Conservation (phyloP, 768 basidiomycete species). For the Dacryopinax spathularia region DNA sequence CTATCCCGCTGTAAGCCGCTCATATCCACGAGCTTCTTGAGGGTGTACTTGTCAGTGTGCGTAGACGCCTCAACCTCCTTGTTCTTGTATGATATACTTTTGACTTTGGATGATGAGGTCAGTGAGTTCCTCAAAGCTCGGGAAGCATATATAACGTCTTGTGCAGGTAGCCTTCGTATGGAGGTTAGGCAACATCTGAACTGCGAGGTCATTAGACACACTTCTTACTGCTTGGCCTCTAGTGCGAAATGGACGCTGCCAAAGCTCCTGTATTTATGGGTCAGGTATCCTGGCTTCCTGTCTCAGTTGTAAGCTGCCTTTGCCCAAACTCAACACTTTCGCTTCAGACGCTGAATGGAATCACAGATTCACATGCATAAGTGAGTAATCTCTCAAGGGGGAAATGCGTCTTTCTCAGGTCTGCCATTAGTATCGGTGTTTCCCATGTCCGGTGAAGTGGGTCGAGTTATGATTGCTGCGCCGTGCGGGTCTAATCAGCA, state of each 20-base stretch:
- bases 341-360: no score
- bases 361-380: background rate
- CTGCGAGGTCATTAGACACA: no score
- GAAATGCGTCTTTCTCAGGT: no score
- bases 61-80: background rate
- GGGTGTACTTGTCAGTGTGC: background rate
- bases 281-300: background rate
- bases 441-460: background rate
- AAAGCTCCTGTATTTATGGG: background rate
- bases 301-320: background rate
- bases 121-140: no score
- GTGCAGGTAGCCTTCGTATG: background rate
- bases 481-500: no score
- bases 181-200: no score
- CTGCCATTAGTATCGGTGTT: no score
- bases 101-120: background rate
- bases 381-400: no score
- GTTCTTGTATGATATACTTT: background rate
- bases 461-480: no score
- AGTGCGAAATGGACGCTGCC: background rate
- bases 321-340: no score
- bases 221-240: no score
- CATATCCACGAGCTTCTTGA: background rate
- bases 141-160: background rate
- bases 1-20: background rate